Conservation (phyloP, 768 basidiomycete genomes). For the Collybia sp. region DNA sequence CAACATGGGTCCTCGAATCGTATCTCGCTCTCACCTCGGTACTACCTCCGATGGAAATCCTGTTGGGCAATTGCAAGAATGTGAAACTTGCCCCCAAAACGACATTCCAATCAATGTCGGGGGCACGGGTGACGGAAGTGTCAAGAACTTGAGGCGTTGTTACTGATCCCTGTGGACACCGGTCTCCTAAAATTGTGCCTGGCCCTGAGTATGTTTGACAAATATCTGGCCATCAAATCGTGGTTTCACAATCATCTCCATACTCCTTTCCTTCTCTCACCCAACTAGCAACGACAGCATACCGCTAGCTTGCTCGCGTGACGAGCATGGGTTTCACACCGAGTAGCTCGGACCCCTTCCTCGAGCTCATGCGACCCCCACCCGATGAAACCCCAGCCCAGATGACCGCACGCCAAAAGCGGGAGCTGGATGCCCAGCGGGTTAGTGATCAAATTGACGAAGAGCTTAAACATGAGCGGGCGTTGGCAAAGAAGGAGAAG, state of each 20-base stretch:
- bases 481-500: slow-evolving; percentile 36
- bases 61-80: too few relatives aligned
- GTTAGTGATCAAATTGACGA: slow-evolving; percentile 58
- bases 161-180: too few relatives aligned
- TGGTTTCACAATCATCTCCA: slow-evolving; percentile 3
- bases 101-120: too few relatives aligned
- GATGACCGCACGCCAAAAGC: slow-evolving; percentile 37
- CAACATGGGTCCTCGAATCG: too few relatives aligned
- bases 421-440: slow-evolving; percentile 43
- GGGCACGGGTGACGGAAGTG: too few relatives aligned
- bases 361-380: slow-evolving; percentile 43
- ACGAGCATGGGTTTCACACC: slow-evolving; percentile 28
- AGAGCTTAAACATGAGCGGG: slow-evolving; percentile 44
- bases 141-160: too few relatives aligned
- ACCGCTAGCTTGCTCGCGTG: too few relatives aligned
- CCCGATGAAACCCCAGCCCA: slow-evolving; percentile 48
- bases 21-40: too few relatives aligned
- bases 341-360: slow-evolving; percentile 37
- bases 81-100: too few relatives aligned
- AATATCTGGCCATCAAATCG: too few relatives aligned
- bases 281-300: slow-evolving; percentile 3
- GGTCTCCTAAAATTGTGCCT: not conserved
- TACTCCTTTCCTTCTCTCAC: slow-evolving; percentile 4
- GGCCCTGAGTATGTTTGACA: too few relatives aligned
- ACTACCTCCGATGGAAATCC: too few relatives aligned